Evolutionary conservation across 345 rosid genomes (phyloP), one percentile per base, ranked within the genome.

Genomic region (Citrus cavaleriei): DNA sequence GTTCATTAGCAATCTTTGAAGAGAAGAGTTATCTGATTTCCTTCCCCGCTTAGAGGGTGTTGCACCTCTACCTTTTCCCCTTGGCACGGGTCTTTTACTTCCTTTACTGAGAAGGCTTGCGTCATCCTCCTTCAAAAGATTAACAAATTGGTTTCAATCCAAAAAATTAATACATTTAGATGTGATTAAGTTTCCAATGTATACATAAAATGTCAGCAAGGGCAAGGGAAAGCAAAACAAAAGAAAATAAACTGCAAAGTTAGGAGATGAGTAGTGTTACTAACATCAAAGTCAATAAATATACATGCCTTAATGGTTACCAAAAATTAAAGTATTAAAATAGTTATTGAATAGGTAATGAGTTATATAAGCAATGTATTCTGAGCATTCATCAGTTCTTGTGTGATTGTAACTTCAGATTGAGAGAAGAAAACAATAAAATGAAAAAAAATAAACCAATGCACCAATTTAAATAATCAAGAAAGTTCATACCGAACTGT

Each of bases 1-100:
- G 87, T 79, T 85, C 87, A 84, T 84, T 38, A 90, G 86, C 88
- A 88, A 68, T 79, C 90, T 88, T 71, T 87, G 89, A 80, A 88
- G 73, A 40, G 89, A 85, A 67, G 97, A 87, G 86, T 85, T 89
- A 65, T 89, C 93, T 28, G 89, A 79, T 82, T 87, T 91, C 79
- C 85, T 86, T 68, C 99, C 96, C 62, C 97, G 92, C 84, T 95
- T 93, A 76, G 99, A 87, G 72, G 92, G 59, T 80, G 91, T 77
- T 3, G 90, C 84, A 24, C 90, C 94, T 81, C 94, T 91, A 61
- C 92, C 91, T 83, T 87, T 86, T 73, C 91, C 93, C 83, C 89
- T 88, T 63, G 87, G 84, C 75, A 90, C 87, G 57, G 93, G 92
- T 85, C 99, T 89, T 90, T 95, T 95, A 37, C 88, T 85, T 25